Evolutionary conservation across 2,329 filamentous ascomycete genomes (phyloP).

Genomic region (Sclerotinia borealis): DNA sequence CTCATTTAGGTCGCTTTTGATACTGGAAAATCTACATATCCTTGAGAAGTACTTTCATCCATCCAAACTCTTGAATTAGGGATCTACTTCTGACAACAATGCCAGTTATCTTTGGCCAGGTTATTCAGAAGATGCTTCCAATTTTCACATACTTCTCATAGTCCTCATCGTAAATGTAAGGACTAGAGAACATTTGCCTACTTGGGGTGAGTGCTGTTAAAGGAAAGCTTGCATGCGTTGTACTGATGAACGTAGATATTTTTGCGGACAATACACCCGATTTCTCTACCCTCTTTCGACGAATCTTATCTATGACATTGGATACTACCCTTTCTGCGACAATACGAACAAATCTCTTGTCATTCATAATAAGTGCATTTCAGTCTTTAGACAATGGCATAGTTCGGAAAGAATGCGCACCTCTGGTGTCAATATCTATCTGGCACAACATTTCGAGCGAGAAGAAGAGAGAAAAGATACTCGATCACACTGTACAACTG

Average conservation of each 20-base stretch:
- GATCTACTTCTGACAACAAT: conserved; percentile 25
- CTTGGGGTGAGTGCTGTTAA: conserved; percentile 61
- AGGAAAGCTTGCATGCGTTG: neutral
- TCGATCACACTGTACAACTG: conserved; percentile 68
- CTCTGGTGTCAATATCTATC: conserved; percentile 86
- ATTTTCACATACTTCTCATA: conserved; percentile 85
- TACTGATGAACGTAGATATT: conserved; percentile 45
- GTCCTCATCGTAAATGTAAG: conserved; percentile 84
- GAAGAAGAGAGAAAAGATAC: conserved; percentile 61
- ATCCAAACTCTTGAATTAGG: neutral
- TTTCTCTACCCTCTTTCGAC: conserved; percentile 84
- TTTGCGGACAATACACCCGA: conserved; percentile 73
- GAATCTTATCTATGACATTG: conserved; percentile 79
- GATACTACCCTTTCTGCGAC: conserved; percentile 59
- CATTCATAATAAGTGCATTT: conserved; percentile 85
- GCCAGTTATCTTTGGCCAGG: conserved; percentile 87
- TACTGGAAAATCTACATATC: conserved; percentile 84
- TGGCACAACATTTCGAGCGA: conserved; percentile 91
- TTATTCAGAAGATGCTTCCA: conserved; percentile 81
- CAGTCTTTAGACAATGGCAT: conserved; percentile 86
- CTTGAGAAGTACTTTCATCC: conserved; percentile 64
- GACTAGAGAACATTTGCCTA: conserved; percentile 75
- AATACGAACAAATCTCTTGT: conserved; percentile 76
- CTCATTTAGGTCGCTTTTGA: conserved; percentile 66
- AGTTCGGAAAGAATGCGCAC: conserved; percentile 92